A percentile compares a stretch with the other conserved stretches of the same genome.
phyloP scores from a whole-genome alignment of 495 filamentous ascomycete genomes.

The Penicillium subrubescens region DNA sequence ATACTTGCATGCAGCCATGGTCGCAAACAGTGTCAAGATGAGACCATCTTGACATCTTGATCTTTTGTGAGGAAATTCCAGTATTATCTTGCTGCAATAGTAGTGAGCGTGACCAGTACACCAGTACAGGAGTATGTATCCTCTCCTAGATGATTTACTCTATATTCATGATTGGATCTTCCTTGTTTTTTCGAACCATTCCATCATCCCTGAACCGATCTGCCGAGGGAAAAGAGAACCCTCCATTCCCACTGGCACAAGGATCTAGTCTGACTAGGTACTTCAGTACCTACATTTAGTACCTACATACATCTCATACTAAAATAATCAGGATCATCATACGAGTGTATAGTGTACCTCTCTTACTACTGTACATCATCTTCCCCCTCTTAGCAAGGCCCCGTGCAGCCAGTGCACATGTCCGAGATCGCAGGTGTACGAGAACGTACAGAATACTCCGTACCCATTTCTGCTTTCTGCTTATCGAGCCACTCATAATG shows the following conservation, averaged over 20 bases:
- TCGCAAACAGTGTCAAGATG: not conserved
- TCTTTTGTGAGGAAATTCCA: not conserved
- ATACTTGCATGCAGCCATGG: not conserved
- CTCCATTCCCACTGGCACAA: not conserved
- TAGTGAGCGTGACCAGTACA: not conserved
- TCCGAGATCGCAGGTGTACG: slow-evolving; percentile 6
- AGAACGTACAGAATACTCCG: no score
- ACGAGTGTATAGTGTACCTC: not conserved
- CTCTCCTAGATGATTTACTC: not conserved
- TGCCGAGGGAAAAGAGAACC: not conserved
- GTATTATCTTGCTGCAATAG: not conserved
- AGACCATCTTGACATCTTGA: not conserved
- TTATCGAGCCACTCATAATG: slow-evolving; percentile 14
- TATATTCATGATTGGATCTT: slow-evolving; percentile 1
- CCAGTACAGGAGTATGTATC: no score
- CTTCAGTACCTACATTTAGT: not conserved
- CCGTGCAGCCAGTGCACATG: slow-evolving; percentile 2
- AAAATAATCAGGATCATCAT: not conserved
- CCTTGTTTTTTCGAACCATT: slow-evolving; percentile 3
- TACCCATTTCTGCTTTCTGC: no score
- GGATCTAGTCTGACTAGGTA: not conserved
- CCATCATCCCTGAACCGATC: slow-evolving; percentile 10
- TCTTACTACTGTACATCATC: not conserved
- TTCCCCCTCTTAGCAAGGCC: not conserved
- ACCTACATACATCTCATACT: not conserved